phyloP scores from a whole-genome alignment of 1,139 yeast species.

The Pichia sp. region DNA sequence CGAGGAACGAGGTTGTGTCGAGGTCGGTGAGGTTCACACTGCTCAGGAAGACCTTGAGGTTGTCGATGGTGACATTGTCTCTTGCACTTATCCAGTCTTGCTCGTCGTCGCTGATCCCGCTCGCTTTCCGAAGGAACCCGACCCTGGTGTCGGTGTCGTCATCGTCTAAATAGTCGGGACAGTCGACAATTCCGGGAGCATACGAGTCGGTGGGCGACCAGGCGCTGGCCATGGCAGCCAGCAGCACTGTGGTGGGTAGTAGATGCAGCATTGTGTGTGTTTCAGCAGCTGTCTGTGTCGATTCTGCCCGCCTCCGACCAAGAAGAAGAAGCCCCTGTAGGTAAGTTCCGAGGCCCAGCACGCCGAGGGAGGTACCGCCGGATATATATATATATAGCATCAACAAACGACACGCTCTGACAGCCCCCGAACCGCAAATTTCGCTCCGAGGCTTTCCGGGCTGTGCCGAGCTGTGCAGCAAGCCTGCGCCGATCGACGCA shows the following conservation, averaged over 20 bases:
- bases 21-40: conserved; percentile 47
- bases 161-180: conserved; percentile 41
- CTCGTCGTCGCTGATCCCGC: conserved; percentile 39
- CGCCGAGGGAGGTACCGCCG: no score
- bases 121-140: conserved; percentile 35
- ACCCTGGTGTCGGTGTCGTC: conserved; percentile 23
- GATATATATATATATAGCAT: not conserved
- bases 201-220: conserved; percentile 63
- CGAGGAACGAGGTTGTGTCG: conserved; percentile 48
- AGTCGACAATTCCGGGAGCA: conserved; percentile 59
- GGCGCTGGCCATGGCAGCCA: conserved; percentile 30
- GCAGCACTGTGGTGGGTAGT: conserved; percentile 2
- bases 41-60: conserved; percentile 52
- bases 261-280: conserved; percentile 1
- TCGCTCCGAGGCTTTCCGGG: no score
- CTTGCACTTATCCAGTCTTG: conserved; percentile 43
- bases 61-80: conserved; percentile 48
- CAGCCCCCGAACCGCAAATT: not conserved
- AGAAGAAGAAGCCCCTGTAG: not conserved
- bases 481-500: not conserved
- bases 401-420: no score
- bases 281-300: not conserved
- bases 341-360: no score
- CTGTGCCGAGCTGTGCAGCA: not conserved
- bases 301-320: not conserved